phyloP scores from a whole-genome alignment of 2,329 filamentous ascomycete genomes.

The Alternaria arborescens region DNA sequence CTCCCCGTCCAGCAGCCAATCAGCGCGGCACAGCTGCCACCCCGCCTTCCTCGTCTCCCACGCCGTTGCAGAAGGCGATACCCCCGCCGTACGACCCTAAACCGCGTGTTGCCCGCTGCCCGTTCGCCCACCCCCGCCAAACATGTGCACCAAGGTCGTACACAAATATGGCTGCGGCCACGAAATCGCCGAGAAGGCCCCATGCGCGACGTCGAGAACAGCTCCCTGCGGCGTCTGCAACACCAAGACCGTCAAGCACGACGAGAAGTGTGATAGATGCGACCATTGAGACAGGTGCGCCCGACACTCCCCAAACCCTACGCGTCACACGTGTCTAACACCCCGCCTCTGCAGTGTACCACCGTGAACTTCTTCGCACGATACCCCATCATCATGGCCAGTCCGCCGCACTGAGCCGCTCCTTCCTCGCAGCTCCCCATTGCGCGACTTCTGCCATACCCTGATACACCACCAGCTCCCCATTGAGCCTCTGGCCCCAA shows the following conservation, averaged over 20 bases:
- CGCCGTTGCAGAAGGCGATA: constrained; percentile 34
- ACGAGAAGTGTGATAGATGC: constrained; percentile 58
- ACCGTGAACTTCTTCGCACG: constrained; percentile 44
- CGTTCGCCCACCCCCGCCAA: constrained; percentile 22
- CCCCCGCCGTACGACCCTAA: constrained; percentile 29
- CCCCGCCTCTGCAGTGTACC: constrained; percentile 32
- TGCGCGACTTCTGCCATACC: background rate
- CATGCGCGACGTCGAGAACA: constrained; percentile 57
- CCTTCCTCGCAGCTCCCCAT: constrained; percentile 36
- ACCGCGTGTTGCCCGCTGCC: constrained; percentile 16
- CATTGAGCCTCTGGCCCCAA: constrained; percentile 32
- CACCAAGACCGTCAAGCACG: constrained; percentile 57
- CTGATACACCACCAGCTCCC: constrained; percentile 28
- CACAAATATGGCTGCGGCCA: constrained; percentile 60
- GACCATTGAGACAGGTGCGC: constrained; percentile 53
- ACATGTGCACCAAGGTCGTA: constrained; percentile 59
- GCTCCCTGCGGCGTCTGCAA: constrained; percentile 53
- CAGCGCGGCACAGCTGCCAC: constrained; percentile 31
- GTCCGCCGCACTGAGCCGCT: constrained; percentile 39
- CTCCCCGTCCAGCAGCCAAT: constrained; percentile 37
- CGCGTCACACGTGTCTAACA: constrained; percentile 42
- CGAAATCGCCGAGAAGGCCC: constrained; percentile 53
- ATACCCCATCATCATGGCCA: constrained; percentile 42
- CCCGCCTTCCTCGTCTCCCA: constrained; percentile 32
- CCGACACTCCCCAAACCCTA: constrained; percentile 15